These are phyloP conservation scores for Pholiota conissans DNA, from an alignment of 768 basidiomycete genomes.

Conservation along the genomic window DNA sequence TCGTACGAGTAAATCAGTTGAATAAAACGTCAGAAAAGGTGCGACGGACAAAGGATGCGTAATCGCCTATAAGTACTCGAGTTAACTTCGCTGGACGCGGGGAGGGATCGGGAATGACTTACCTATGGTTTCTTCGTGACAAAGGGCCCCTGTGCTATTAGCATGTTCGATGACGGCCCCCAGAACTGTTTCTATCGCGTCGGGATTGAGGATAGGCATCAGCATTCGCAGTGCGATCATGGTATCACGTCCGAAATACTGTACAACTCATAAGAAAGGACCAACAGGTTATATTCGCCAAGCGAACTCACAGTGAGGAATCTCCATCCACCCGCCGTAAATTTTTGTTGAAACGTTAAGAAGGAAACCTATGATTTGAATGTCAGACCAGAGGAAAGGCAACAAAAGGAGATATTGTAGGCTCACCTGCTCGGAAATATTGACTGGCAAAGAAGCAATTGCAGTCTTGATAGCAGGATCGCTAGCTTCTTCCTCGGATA, in stretches of 20 bases:
- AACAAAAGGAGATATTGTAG: not conserved
- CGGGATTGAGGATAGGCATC: constrained; percentile 38
- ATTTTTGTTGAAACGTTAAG: constrained; percentile 38
- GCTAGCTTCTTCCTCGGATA: constrained; percentile 26
- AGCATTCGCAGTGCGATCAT: constrained; percentile 41
- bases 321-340: constrained; percentile 45
- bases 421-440: constrained; percentile 19
- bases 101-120: not conserved
- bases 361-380: constrained; percentile 32
- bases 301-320: constrained; percentile 35
- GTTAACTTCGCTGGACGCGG: not conserved
- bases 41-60: constrained; percentile 34
- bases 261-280: not conserved
- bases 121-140: constrained; percentile 44
- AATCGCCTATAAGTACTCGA: constrained; percentile 26
- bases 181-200: constrained; percentile 41
- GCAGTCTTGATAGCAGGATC: constrained; percentile 24
- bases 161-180: constrained; percentile 44
- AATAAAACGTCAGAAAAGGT: not conserved
- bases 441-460: constrained; percentile 25
- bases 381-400: not conserved
- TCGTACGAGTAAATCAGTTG: no score
- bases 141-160: constrained; percentile 40
- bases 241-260: constrained; percentile 40
- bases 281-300: not conserved